These are phyloP conservation scores for Neospora caninum DNA, from an alignment of 169 alveolate species.

Conservation along the genomic window DNA sequence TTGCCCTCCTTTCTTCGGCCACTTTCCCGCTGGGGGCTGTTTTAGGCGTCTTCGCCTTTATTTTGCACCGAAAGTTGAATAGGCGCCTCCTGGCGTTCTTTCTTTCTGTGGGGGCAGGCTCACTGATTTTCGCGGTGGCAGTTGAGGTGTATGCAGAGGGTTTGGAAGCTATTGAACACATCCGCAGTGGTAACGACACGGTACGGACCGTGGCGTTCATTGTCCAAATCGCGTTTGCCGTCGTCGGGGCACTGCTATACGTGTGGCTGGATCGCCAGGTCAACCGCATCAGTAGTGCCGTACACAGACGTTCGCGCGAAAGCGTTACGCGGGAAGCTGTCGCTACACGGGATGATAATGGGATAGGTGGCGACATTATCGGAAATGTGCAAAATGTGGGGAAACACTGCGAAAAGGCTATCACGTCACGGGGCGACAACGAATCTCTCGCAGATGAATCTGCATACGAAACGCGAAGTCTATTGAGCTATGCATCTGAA, in stretches of 20 bases:
- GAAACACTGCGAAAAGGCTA: too few species aligned
- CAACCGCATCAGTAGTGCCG: background rate
- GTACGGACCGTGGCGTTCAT: background rate
- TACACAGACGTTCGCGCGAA: background rate
- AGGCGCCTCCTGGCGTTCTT: background rate
- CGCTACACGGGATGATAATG: too few species aligned
- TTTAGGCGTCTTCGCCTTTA: background rate
- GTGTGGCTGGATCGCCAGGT: slow-evolving; percentile 26
- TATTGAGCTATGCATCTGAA: background rate
- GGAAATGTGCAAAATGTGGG: too few species aligned
- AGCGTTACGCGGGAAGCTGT: too few species aligned
- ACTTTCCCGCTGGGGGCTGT: slow-evolving; percentile 22
- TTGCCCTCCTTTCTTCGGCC: slow-evolving; percentile 1
- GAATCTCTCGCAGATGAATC: background rate
- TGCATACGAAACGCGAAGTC: background rate
- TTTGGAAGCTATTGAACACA: slow-evolving; percentile 33
- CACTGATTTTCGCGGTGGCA: slow-evolving; percentile 36
- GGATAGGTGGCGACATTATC: too few species aligned
- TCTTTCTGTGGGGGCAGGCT: slow-evolving; percentile 27
- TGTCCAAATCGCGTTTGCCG: slow-evolving; percentile 22
- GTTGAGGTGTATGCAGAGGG: slow-evolving; percentile 45
- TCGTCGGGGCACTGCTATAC: slow-evolving; percentile 35
- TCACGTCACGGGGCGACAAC: too few species aligned
- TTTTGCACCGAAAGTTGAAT: background rate
- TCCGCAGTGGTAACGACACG: background rate